Conservation (phyloP, 2,329 filamentous ascomycete species). For the Xylariales sp. region DNA sequence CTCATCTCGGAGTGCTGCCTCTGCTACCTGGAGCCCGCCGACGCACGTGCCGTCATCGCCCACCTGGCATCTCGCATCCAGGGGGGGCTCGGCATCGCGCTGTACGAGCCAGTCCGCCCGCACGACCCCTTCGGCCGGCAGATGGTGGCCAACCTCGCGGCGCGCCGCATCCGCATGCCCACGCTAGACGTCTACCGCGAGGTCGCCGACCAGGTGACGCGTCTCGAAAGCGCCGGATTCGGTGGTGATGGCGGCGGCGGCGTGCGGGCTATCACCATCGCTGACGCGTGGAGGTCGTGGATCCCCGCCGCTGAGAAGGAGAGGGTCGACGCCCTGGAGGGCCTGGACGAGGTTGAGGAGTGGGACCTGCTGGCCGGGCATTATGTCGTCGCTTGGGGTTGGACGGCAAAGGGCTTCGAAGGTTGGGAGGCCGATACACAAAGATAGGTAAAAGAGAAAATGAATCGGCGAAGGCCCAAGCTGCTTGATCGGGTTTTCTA, state of each 20-base stretch:
- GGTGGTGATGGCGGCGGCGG: slow-evolving; percentile 35
- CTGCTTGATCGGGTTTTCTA: too few relatives aligned
- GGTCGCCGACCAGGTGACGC: slow-evolving; percentile 60
- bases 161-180: slow-evolving; percentile 77
- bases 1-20: slow-evolving; percentile 94
- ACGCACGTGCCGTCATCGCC: slow-evolving; percentile 59
- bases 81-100: slow-evolving; percentile 51
- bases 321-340: slow-evolving; percentile 74
- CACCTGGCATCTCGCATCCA: slow-evolving; percentile 56
- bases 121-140: slow-evolving; percentile 83
- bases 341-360: slow-evolving; percentile 93
- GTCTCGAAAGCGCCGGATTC: slow-evolving; percentile 67
- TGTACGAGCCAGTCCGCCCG: slow-evolving; percentile 88
- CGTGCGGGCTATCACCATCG: slow-evolving; percentile 39
- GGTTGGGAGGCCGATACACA: too few relatives aligned
- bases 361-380: slow-evolving; percentile 83
- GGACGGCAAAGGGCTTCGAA: slow-evolving; percentile 50
- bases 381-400: slow-evolving; percentile 89
- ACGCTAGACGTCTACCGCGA: slow-evolving; percentile 72
- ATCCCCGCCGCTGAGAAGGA: slow-evolving; percentile 67
- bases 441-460: too few relatives aligned
- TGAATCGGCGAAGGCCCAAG: too few relatives aligned
- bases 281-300: slow-evolving; percentile 73
- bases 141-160: slow-evolving; percentile 86
- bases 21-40: slow-evolving; percentile 70